Evolutionary conservation across 371 early-diverging fungal species (phyloP).

Genomic region (Apophysomyces trapeziformis): DNA sequence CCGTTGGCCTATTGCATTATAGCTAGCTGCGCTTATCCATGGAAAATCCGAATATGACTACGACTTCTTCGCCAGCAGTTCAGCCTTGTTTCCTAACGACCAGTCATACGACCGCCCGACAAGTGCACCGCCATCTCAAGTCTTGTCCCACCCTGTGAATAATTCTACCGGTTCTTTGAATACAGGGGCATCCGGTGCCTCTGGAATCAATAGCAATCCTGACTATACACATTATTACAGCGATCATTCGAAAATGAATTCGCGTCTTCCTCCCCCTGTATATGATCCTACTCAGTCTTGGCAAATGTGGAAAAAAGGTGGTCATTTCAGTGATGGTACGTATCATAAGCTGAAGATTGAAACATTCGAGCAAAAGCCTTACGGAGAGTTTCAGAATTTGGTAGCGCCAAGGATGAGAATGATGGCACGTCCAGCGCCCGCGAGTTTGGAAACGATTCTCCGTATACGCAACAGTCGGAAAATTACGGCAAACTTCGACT

Average conservation of each 20-base stretch:
- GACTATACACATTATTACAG: constrained; percentile 18
- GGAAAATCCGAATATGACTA: constrained; percentile 46
- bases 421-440: background rate
- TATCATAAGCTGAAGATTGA: background rate
- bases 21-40: constrained; percentile 51
- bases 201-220: constrained; percentile 9
- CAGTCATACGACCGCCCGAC: constrained; percentile 35
- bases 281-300: constrained; percentile 30
- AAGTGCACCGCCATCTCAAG: constrained; percentile 35
- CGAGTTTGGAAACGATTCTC: background rate
- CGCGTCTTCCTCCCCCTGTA: constrained; percentile 13
- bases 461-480: constrained; percentile 7
- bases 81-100: constrained; percentile 33
- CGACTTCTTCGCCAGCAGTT: constrained; percentile 30
- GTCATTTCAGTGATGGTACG: constrained; percentile 7
- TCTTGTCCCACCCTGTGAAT: constrained; percentile 33
- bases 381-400: constrained; percentile 14
- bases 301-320: constrained; percentile 41
- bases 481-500: constrained; percentile 5
- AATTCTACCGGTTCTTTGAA: constrained; percentile 17
- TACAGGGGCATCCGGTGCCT: constrained; percentile 9
- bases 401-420: constrained; percentile 5
- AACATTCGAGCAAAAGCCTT: background rate
- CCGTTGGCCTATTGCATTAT: background rate
- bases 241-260: constrained; percentile 17